Evolutionary conservation across 2,329 filamentous ascomycete genomes (phyloP), one percentile per base, ranked within the genome.

Genomic region (Clonostachys sp.): DNA sequence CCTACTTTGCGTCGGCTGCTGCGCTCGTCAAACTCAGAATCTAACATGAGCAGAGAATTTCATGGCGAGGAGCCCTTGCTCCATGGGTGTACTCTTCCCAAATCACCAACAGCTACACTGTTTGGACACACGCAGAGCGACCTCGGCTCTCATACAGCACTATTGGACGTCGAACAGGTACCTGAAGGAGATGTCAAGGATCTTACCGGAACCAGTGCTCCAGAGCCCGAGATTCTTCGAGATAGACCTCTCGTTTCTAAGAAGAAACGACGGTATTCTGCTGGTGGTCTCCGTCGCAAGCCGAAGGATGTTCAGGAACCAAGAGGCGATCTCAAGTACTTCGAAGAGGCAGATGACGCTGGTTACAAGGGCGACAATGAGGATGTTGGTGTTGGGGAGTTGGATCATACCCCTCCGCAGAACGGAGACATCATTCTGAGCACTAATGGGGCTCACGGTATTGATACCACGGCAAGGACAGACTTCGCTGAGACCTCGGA

Each of bases 271-370:
- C 84, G 92, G 20, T 94, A 95, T 64, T 96, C 91, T 6, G 91
- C 91, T 44, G 89, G 89, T 53, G 91, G 90, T 6, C 76, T 96
- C 24, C 83, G 88, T 35, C 74, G 82, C 49, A 85, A 87, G 58
- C 86, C 89, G 20, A 73, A 80, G 48, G 87, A 90, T 52, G 86
- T 95, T 7, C 78, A 77, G 16, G 80, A 85, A 12, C 75, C 80
- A 10, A 76, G 86, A 45, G 87, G 89, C n/a, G 80, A 88, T 52
- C 74, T 96, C n/a, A 85, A 95, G 62, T 96, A 91, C 56, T 91
- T 87, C 57, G 91, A 95, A 59, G 89, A 95, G 56, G 89, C 92
- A 30, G 90, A 91, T 18, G 92, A 95, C 59, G 83, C 84, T 40
- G 88, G 83, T 3, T 91, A 92, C 65, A 83, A 83, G 54, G 86